Evolutionary conservation across 2,329 filamentous ascomycete species (phyloP).

Genomic region (Botrytis pseudocinerea): DNA sequence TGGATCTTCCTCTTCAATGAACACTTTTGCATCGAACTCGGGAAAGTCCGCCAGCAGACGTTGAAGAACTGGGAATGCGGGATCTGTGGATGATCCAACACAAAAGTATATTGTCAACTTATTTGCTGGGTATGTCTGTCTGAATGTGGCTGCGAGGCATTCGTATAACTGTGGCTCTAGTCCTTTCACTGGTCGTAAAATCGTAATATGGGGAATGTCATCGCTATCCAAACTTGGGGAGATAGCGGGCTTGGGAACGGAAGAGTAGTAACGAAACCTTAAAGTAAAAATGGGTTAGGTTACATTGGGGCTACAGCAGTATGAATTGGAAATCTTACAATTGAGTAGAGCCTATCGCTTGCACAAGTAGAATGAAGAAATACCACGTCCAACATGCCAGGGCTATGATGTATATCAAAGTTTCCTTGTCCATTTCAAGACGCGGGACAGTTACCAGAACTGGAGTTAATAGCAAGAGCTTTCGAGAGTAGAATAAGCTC

Average conservation of each 20-base stretch:
- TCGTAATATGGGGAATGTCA: constrained; percentile 76
- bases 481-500: not conserved
- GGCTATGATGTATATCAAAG: constrained; percentile 43
- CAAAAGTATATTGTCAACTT: constrained; percentile 83
- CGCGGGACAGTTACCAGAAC: not conserved
- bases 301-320: not conserved
- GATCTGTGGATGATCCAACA: constrained; percentile 71
- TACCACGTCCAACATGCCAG: constrained; percentile 55
- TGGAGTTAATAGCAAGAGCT: not conserved
- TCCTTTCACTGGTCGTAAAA: constrained; percentile 92
- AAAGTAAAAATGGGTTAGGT: constrained; percentile 7
- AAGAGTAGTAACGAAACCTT: constrained; percentile 57
- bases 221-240: constrained; percentile 52
- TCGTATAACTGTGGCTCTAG: constrained; percentile 88
- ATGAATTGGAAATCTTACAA: constrained; percentile 46
- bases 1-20: constrained; percentile 82
- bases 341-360: constrained; percentile 56
- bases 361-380: constrained; percentile 52
- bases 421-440: constrained; percentile 28
- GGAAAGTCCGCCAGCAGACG: constrained; percentile 74
- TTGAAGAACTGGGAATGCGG: constrained; percentile 73
- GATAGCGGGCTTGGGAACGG: constrained; percentile 49
- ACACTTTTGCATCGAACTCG: constrained; percentile 66
- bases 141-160: constrained; percentile 84
- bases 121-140: constrained; percentile 74